A percentile compares a stretch with the other conserved stretches of the same genome.
Evolutionary conservation across 2,329 filamentous ascomycete genomes (phyloP).

Genomic region (Talaromyces sp.): DNA sequence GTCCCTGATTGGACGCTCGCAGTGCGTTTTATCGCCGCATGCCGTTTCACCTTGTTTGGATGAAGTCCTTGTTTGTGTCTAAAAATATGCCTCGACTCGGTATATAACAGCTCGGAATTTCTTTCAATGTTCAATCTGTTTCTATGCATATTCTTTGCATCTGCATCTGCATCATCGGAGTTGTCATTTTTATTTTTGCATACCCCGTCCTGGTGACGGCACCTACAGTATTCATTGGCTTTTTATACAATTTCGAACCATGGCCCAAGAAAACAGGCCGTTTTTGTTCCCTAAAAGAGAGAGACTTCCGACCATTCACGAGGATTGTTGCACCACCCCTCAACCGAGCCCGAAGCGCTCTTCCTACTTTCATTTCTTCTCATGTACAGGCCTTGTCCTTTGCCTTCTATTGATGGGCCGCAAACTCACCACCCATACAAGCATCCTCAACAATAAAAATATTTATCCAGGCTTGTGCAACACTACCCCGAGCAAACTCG

Average conservation of each 20-base stretch:
- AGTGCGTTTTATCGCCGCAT: neutral
- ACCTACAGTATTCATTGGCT: too few relatives aligned
- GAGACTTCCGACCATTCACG: neutral
- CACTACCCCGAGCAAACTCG: neutral
- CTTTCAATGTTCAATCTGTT: neutral
- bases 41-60: neutral
- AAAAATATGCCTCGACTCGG: neutral
- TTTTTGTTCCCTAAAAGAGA: neutral
- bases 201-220: neutral
- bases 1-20: neutral
- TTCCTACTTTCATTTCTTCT: neutral
- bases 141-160: neutral
- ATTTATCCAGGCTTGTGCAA: neutral
- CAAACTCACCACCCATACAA: neutral
- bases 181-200: neutral
- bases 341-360: neutral
- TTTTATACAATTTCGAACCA: neutral
- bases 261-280: neutral
- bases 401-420: neutral
- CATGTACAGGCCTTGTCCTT: neutral
- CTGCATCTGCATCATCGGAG: neutral
- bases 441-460: neutral
- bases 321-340: neutral
- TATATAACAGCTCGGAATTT: neutral
- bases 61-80: neutral